Evolutionary conservation across 2,329 filamentous ascomycete genomes (phyloP).

Genomic region (Fusarium devonianum): DNA sequence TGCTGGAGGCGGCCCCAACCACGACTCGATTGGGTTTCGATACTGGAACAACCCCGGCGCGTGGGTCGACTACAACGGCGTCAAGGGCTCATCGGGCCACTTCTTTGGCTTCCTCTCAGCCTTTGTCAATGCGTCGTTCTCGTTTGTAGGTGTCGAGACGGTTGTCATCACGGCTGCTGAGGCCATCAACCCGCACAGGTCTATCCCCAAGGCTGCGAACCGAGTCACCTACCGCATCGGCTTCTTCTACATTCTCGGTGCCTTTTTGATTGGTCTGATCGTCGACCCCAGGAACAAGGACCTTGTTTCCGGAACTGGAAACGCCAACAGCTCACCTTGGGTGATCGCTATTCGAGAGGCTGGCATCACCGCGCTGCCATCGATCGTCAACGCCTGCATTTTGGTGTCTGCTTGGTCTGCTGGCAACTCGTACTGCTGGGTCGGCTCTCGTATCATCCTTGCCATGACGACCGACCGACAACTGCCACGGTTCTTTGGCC

Average conservation of each 20-base stretch:
- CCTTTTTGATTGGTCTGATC: constrained; percentile 64
- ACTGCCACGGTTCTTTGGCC: constrained; percentile 67
- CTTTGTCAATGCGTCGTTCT: constrained; percentile 62
- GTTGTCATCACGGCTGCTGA: constrained; percentile 67
- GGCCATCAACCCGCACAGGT: constrained; percentile 65
- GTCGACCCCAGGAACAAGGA: constrained; percentile 68
- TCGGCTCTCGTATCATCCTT: constrained; percentile 72
- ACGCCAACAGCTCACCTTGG: constrained; percentile 65
- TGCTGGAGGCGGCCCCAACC: constrained; percentile 61
- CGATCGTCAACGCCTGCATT: constrained; percentile 72
- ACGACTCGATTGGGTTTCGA: constrained; percentile 53
- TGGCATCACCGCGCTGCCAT: constrained; percentile 68
- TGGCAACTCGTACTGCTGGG: constrained; percentile 61
- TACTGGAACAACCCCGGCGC: constrained; percentile 53
- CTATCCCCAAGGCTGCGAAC: constrained; percentile 67
- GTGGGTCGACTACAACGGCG: constrained; percentile 57
- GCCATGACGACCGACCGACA: constrained; percentile 72
- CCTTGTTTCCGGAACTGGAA: constrained; percentile 53
- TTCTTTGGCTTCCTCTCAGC: constrained; percentile 65
- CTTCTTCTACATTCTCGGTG: constrained; percentile 66
- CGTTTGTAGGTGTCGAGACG: constrained; percentile 53
- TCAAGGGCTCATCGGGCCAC: constrained; percentile 53
- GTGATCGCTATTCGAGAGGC: constrained; percentile 74
- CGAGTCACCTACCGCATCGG: constrained; percentile 66
- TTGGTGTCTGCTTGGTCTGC: constrained; percentile 71